These are phyloP conservation scores for Melanogaster broomeanus DNA, from an alignment of 768 basidiomycete species.

Conservation along the genomic window DNA sequence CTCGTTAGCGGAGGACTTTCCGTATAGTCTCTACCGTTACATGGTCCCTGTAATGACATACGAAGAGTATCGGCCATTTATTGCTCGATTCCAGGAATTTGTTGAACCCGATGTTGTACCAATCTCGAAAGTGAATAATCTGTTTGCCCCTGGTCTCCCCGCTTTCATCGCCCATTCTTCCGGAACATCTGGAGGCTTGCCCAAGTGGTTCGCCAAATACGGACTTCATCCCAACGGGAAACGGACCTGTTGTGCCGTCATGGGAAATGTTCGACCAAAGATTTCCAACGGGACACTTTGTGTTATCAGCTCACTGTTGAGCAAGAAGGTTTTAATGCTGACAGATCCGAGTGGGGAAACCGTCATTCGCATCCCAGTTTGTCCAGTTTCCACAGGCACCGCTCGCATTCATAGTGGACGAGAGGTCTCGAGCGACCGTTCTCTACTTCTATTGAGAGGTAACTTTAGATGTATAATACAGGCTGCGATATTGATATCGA, in stretches of 20 bases:
- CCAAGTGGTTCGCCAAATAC: conserved; percentile 14
- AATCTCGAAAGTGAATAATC: conserved; percentile 1
- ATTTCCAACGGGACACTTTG: not conserved
- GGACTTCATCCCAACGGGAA: not conserved
- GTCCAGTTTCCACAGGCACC: not conserved
- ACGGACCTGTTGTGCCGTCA: not conserved
- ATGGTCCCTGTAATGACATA: conserved; percentile 17
- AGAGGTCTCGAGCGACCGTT: not conserved
- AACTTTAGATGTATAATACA: not conserved
- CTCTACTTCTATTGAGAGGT: not conserved
- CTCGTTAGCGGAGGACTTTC: not conserved
- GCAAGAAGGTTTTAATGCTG: not conserved
- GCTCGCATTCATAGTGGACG: not conserved
- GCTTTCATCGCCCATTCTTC: conserved; percentile 17
- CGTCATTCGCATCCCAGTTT: not conserved
- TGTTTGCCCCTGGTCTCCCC: conserved; percentile 20
- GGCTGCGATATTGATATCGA: not conserved
- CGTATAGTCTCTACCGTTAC: conserved; percentile 8
- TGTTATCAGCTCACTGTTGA: not conserved
- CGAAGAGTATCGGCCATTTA: conserved; percentile 12
- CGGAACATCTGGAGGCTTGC: conserved; percentile 16
- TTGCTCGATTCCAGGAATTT: conserved; percentile 7
- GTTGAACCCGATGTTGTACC: conserved; percentile 2
- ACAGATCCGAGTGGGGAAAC: not conserved
- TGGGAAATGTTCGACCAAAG: not conserved